Evolutionary conservation across 805 yeast species (phyloP), one percentile per base, ranked within the genome.

Genomic region (Osmozyma mogii): DNA sequence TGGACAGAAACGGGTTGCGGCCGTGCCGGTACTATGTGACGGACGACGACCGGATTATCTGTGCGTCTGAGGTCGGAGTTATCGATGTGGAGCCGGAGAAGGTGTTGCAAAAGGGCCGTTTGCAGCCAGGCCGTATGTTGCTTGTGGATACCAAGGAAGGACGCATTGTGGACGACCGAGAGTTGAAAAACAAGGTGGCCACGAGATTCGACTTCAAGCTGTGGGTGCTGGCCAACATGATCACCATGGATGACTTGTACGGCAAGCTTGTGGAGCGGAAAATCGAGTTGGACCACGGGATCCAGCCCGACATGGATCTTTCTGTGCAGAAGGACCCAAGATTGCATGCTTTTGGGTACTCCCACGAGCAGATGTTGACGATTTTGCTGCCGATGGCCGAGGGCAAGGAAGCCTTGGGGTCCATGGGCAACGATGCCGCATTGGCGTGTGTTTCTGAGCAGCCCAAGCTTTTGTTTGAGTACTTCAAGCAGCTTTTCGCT

Each of bases 31-130:
- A 84, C 68, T 92, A 92, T 58, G 78, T 92, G 45, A 88, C 96
- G 27, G 80, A 78, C 49, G 97, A 92, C 55, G 94, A 88, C 59
- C 73, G 94, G 45, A 88, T 89, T 72, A 87, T 89, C 49, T 89
- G 96, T 64, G 98, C 96, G 5, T 87, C 96, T 10, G 98, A 89
- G 63, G 98, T 89, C 38, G 98, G 98, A 61, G 96, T 89, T 19
- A 79, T 89, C 45, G 92, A 83, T 45, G 78, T 92, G 38, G 92
- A 79, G 38, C 78, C 95, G 13, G 83, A 78, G 43, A 70, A 74
- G 41, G 76, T 89, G 34, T 70, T 87, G 36, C 83, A 81, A 50
- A 89, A 89, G 70, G 98, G 98, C 30, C 76, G 96, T 50, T 70
- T 89, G 51, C 85, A 83, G 49, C 98, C 98, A 2, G 98, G 98